Evolutionary conservation across 2,329 filamentous ascomycete genomes (phyloP), one percentile per base, ranked within the genome.

Genomic region (Aspergillus felis): DNA sequence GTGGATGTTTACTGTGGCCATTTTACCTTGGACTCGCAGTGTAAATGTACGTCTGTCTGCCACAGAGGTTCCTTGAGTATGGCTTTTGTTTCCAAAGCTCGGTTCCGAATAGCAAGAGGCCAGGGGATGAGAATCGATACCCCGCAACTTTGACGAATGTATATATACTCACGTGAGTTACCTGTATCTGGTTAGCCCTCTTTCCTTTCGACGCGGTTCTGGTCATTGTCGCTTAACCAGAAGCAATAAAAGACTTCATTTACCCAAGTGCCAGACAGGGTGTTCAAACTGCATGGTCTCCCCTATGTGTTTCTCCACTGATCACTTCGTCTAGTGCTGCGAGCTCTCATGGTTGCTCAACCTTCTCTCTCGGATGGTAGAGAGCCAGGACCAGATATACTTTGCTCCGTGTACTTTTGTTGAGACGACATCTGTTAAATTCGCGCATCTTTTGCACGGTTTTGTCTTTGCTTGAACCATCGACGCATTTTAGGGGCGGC

Each of bases 131-230:
- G 24, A 47, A 24, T 22, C 29, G 7, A 32, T 46, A 35, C 54
- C 54, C 54, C 54, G 41, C 50, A 17, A 12, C 27, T 38, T 53
- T 49, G 49, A 27, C 8, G 12, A 47, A 14, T 56, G 5, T 17
- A n/a, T 7, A 52, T 53, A 50, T 12, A 27, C 22, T 44, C 54
- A 56, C 54, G 50, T 53, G 54, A 28, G 17, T 10, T 29, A 25
- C 25, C 41, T 29, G 12, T 6, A 27, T 48, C 29, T 7, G 20
- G 49, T 56, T 53, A 56, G 54, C 32, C 29, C 17, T 47, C 20
- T 27, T 47, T 46, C 24, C 22, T 47, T 24, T 14, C 7, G 12
- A 25, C 27, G 3, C 9, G 8, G 22, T 46, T 10, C n/a, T 38
- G 32, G 12, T 17, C 14, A 2, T 8, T 7, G 14, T 32, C 28